Evolutionary conservation across 2,329 filamentous ascomycete species (phyloP).

Genomic region (Colletotrichum brevisporum): DNA sequence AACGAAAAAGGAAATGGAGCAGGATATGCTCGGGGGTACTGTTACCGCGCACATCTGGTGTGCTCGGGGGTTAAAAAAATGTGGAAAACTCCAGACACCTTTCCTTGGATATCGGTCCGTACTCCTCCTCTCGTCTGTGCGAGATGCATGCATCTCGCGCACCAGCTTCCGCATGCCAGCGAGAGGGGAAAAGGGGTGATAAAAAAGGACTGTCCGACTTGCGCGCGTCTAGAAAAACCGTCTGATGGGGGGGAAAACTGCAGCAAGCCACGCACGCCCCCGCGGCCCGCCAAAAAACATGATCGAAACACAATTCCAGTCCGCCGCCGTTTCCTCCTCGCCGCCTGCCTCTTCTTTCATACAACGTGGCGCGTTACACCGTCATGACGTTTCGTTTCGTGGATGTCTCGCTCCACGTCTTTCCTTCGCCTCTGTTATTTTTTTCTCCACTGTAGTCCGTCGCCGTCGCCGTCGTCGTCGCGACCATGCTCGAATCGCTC

Average conservation of each 20-base stretch:
- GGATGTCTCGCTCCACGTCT: too few relatives aligned
- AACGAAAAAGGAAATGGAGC: background rate
- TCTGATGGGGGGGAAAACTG: background rate
- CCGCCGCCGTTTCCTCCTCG: conserved; percentile 27
- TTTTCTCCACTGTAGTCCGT: background rate
- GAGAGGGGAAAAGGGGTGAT: too few relatives aligned
- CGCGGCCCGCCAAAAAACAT: background rate
- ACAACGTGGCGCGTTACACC: conserved; percentile 19
- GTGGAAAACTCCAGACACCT: background rate
- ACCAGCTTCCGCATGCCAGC: too few relatives aligned
- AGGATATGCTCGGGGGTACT: too few relatives aligned
- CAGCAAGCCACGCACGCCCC: background rate
- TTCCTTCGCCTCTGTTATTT: background rate
- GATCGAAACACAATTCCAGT: conserved; percentile 5
- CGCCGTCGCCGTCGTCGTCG: background rate
- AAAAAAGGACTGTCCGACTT: background rate
- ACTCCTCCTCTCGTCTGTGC: background rate
- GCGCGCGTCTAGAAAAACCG: background rate
- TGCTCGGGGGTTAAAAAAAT: too few relatives aligned
- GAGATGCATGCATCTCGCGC: too few relatives aligned
- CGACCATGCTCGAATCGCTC: too few relatives aligned
- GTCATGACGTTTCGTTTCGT: conserved; percentile 30
- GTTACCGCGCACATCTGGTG: too few relatives aligned
- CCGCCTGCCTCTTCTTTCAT: conserved; percentile 3
- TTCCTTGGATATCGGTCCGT: too few relatives aligned